phyloP scores from a whole-genome alignment of 768 basidiomycete species.

The Pleurotus tuber-regium region DNA sequence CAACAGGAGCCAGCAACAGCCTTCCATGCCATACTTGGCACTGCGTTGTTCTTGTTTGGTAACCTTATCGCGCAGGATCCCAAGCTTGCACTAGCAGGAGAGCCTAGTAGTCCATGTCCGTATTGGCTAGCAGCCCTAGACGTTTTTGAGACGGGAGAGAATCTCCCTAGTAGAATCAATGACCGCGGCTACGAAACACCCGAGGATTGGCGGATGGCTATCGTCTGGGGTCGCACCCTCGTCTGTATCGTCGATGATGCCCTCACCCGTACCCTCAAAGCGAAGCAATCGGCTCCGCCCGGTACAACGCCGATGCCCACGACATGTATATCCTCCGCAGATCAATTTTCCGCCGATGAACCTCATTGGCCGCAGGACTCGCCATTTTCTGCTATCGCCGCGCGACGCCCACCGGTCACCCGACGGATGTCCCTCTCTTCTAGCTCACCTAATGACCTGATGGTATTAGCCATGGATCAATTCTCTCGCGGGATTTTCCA shows the following conservation, averaged over 20 bases:
- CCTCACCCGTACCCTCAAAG: constrained; percentile 27
- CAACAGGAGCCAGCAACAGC: constrained; percentile 56
- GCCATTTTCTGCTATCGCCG: constrained; percentile 47
- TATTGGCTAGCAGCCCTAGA: constrained; percentile 73
- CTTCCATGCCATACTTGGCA: constrained; percentile 65
- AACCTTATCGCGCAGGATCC: constrained; percentile 55
- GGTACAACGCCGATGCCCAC: neutral
- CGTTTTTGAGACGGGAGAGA: constrained; percentile 69
- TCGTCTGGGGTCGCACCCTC: constrained; percentile 65
- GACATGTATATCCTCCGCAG: constrained; percentile 8
- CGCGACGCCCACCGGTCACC: constrained; percentile 48
- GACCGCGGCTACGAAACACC: constrained; percentile 28
- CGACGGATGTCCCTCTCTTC: constrained; percentile 43
- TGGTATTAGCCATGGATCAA: constrained; percentile 65
- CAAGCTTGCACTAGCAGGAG: constrained; percentile 48
- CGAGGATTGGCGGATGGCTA: constrained; percentile 69
- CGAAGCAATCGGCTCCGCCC: constrained; percentile 8
- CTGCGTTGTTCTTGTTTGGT: constrained; percentile 62
- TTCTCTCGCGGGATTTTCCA: constrained; percentile 69
- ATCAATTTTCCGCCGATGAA: constrained; percentile 30
- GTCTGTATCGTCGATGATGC: constrained; percentile 58
- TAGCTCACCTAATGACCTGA: constrained; percentile 46
- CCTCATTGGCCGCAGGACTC: constrained; percentile 52
- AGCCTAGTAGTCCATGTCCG: constrained; percentile 46
- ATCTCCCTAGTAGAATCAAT: constrained; percentile 45